These are phyloP conservation scores for Rhododendron henanense DNA, from an alignment of 148 eudicot genomes.

Conservation along the genomic window DNA sequence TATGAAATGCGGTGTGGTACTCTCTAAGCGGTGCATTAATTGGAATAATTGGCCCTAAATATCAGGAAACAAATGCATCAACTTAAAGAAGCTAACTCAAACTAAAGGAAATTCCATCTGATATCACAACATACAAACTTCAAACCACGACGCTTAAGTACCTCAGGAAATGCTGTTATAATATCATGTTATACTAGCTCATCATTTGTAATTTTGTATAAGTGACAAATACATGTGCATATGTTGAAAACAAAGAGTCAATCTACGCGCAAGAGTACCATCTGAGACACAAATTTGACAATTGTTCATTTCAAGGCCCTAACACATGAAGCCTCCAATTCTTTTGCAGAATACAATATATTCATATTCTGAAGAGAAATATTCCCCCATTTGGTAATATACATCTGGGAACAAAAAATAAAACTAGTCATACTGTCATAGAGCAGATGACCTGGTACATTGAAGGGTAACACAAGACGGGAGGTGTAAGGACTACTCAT, in stretches of 20 bases:
- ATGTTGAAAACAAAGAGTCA: background rate
- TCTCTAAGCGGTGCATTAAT: conserved; percentile 91
- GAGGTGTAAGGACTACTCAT: background rate
- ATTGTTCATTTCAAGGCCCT: background rate
- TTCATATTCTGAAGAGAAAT: background rate
- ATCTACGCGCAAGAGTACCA: background rate
- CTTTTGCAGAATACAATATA: background rate
- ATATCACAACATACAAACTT: background rate
- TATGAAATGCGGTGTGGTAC: conserved; percentile 93
- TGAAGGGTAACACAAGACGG: background rate
- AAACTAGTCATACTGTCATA: background rate
- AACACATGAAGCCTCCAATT: conserved; percentile 3
- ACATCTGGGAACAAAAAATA: background rate
- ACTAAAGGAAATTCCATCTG: background rate
- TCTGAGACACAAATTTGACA: background rate
- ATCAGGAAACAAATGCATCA: conserved; percentile 12
- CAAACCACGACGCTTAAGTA: background rate
- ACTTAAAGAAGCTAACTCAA: background rate
- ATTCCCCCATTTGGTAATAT: background rate
- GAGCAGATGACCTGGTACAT: background rate
- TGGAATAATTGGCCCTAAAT: conserved; percentile 93
- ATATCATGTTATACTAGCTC: background rate
- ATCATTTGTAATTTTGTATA: background rate
- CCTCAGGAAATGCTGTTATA: background rate
- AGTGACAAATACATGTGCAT: background rate